These are phyloP conservation scores for Cantharellus cinnabarinus DNA, from an alignment of 768 basidiomycete genomes.

Conservation along the genomic window DNA sequence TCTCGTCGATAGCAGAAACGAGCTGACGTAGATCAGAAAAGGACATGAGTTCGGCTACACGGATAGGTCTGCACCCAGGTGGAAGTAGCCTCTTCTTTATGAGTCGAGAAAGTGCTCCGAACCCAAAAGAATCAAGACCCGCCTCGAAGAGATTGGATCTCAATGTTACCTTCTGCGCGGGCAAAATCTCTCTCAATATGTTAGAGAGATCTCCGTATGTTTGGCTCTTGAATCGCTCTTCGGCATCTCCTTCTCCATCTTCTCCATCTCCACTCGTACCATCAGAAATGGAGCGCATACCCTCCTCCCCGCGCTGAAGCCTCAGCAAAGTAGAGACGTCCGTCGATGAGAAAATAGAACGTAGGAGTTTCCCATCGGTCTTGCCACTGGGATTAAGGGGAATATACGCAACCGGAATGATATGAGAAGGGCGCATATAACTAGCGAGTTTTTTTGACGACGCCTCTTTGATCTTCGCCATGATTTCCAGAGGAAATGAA, in stretches of 20 bases:
- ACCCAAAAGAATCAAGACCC: slow-evolving; percentile 18
- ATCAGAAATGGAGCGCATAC: too few species aligned
- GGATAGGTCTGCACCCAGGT: background rate
- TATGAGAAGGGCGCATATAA: slow-evolving; percentile 32
- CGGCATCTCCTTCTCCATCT: too few species aligned
- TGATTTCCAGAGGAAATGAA: slow-evolving; percentile 12
- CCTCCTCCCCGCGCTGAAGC: too few species aligned
- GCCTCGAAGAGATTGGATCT: slow-evolving; percentile 16
- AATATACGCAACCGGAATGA: slow-evolving; percentile 29
- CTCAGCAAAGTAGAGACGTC: too few species aligned
- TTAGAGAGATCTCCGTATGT: too few species aligned
- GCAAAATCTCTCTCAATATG: too few species aligned
- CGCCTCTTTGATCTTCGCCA: slow-evolving; percentile 13
- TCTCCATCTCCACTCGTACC: too few species aligned
- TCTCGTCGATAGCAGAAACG: too few species aligned
- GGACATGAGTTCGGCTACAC: background rate
- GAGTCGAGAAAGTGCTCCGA: slow-evolving; percentile 11
- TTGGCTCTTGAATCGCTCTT: too few species aligned
- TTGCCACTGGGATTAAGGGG: slow-evolving; percentile 25
- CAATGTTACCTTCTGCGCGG: background rate
- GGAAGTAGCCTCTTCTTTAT: background rate
- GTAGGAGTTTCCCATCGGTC: slow-evolving; percentile 14
- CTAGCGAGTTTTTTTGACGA: slow-evolving; percentile 24
- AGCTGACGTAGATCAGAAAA: background rate
- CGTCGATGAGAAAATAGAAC: background rate